Evolutionary conservation across 768 basidiomycete species (phyloP).

Genomic region (Termitomyces sp.): DNA sequence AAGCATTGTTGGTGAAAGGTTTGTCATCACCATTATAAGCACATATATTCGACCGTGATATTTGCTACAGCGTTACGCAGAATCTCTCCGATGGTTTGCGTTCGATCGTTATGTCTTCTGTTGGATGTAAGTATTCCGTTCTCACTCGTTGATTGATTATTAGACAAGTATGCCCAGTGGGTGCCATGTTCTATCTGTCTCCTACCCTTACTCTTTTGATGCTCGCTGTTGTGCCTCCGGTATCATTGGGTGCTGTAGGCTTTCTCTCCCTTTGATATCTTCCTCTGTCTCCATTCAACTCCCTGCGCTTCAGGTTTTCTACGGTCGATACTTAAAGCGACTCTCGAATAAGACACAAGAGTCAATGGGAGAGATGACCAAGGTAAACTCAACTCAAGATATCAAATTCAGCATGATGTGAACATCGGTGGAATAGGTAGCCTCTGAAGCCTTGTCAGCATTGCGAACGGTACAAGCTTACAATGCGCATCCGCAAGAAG

Average conservation of each 20-base stretch:
- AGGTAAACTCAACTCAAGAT: slow-evolving; percentile 34
- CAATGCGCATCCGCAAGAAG: slow-evolving; percentile 80
- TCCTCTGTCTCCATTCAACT: not conserved
- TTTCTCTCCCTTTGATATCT: not conserved
- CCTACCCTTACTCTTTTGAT: slow-evolving; percentile 87
- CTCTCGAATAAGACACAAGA: slow-evolving; percentile 92
- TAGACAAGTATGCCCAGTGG: slow-evolving; percentile 45
- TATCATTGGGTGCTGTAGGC: slow-evolving; percentile 78
- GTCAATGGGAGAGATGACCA: slow-evolving; percentile 94
- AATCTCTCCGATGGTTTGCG: slow-evolving; percentile 79
- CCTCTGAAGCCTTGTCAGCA: slow-evolving; percentile 86
- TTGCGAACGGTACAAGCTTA: slow-evolving; percentile 89
- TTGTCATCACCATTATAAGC: slow-evolving; percentile 8
- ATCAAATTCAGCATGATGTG: not conserved
- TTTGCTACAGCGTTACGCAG: slow-evolving; percentile 59
- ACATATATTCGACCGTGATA: not conserved
- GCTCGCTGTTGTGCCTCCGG: slow-evolving; percentile 88
- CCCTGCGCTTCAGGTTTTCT: slow-evolving; percentile 69
- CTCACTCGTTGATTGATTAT: not conserved
- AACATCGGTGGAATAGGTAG: slow-evolving; percentile 44
- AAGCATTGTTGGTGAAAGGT: slow-evolving; percentile 93
- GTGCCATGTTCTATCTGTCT: slow-evolving; percentile 93
- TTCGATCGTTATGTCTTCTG: slow-evolving; percentile 89
- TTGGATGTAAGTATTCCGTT: slow-evolving; percentile 66
- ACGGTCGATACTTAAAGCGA: slow-evolving; percentile 91